Base-by-base conservation (phyloP, 2,329 filamentous ascomycete species). In the Tolypocladium amazonense region DNA sequence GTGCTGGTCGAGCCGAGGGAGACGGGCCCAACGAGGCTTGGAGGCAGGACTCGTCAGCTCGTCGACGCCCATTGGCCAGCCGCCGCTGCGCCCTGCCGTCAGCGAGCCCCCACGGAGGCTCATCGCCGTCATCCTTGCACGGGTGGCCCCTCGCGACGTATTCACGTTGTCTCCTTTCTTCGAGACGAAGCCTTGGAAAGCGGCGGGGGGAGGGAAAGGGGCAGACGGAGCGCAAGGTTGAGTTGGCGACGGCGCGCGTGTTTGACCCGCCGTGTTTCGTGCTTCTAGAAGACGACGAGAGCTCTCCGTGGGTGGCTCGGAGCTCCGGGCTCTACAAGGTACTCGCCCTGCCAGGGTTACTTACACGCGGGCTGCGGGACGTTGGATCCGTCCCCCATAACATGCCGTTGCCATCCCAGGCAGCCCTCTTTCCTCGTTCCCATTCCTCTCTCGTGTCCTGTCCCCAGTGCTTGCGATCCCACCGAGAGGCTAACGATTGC, bases 41-140 rank as follows among this genome's bases (percentile, higher is more conserved):
- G 56, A 18, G 12, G 62, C 61, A 62, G 66, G 68, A 70, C 70
- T 74, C 72, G 72, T 74, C 68, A 74, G 70, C 72, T 69, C 54
- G 53, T 62, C 57, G 56, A 39, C 47, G 45, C 56, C 68, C 62
- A 72, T 74, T 74, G 72, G 67, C 58, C 57, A 23, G 23, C 33
- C 43, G 15, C 25, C n/a, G 53, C 33, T n/a, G 25, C 39, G 38
- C 55, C 30, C 35, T 56, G 23, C 14, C 43, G 23, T 25, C 43
- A 47, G 43, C 43, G 15, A 39, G 6, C 38, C 15, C n/a, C 18
- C 38, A 18, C 38, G 38, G 43, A 47, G 23, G 45, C 45, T 56
- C 35, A 18, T 41, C 35, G 54, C n/a, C 43, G 43, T 45, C 43
- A 25, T n/a, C 41, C 35, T 18, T 39, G 35, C n/a, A n/a, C n/a